A percentile compares a stretch with the other conserved stretches of the same genome.
Evolutionary conservation across 805 yeast species (phyloP).

Genomic region (Clavispora carvajalis): DNA sequence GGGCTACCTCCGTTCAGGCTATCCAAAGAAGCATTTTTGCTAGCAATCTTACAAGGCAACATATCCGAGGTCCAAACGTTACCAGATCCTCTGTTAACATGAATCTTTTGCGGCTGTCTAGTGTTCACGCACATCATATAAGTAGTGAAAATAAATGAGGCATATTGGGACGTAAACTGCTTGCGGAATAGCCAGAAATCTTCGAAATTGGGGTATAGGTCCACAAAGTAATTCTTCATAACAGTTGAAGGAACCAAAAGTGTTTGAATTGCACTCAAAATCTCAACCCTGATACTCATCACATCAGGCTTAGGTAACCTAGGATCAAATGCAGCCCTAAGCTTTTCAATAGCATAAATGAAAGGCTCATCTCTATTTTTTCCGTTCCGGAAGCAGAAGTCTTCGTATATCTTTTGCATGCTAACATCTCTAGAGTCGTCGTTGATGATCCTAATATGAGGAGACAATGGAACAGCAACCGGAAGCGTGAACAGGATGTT

Average conservation of each 20-base stretch:
- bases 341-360: conserved; percentile 75
- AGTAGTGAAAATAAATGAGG: conserved; percentile 86
- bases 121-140: conserved; percentile 91
- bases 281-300: conserved; percentile 83
- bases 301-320: conserved; percentile 90
- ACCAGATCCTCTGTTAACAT: conserved; percentile 76
- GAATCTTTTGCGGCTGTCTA: conserved; percentile 91
- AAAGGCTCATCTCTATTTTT: conserved; percentile 86
- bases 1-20: conserved; percentile 47
- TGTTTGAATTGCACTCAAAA: conserved; percentile 84
- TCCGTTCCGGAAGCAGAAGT: conserved; percentile 67
- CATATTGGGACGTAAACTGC: conserved; percentile 92
- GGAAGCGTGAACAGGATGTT: conserved; percentile 83
- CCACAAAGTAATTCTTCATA: conserved; percentile 70
- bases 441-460: conserved; percentile 84
- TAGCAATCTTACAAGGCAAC: conserved; percentile 82
- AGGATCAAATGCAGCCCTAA: conserved; percentile 91
- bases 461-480: conserved; percentile 87
- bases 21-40: conserved; percentile 42
- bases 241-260: conserved; percentile 80
- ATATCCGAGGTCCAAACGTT: conserved; percentile 91
- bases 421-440: conserved; percentile 75
- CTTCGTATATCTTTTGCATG: conserved; percentile 82
- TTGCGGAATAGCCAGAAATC: conserved; percentile 97
- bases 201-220: conserved; percentile 69